Conservation (phyloP, 345 rosid species). For the Lepidium aucheri region DNA sequence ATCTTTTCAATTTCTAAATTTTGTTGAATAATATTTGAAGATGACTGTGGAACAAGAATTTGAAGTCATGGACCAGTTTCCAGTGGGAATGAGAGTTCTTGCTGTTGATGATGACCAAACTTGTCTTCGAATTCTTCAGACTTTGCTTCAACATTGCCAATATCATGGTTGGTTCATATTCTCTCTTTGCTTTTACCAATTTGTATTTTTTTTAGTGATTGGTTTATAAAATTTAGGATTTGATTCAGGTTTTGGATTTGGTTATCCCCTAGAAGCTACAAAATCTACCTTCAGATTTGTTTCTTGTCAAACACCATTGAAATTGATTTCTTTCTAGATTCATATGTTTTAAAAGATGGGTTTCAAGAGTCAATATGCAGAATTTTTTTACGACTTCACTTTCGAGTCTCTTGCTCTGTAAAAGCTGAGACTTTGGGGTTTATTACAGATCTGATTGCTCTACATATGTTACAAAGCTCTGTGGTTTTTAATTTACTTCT, state of each 20-base stretch:
- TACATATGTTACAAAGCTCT: background rate
- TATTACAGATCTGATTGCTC: background rate
- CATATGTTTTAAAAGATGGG: background rate
- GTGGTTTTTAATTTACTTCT: background rate
- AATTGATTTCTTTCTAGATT: background rate
- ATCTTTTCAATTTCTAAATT: background rate
- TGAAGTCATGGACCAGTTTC: slow-evolving; percentile 49
- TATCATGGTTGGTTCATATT: slow-evolving; percentile 52
- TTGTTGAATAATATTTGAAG: background rate
- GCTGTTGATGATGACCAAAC: slow-evolving; percentile 79
- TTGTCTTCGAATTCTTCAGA: slow-evolving; percentile 49
- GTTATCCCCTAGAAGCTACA: background rate
- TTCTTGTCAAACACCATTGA: background rate
- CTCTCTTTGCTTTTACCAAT: background rate
- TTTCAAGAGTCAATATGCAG: background rate
- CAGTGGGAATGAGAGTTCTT: slow-evolving; percentile 68
- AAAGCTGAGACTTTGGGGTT: background rate
- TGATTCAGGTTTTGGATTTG: background rate
- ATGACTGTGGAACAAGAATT: slow-evolving; percentile 47
- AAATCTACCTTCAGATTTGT: slow-evolving; percentile 12
- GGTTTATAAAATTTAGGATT: background rate
- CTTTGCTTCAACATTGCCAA: slow-evolving; percentile 59
- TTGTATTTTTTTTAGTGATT: background rate
- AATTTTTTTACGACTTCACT: too few relatives aligned
- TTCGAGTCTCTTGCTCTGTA: background rate